Evolutionary conservation across 164 flowering plant genomes (phyloP), one percentile per base, ranked within the genome.

Genomic region (Malania oleifera): DNA sequence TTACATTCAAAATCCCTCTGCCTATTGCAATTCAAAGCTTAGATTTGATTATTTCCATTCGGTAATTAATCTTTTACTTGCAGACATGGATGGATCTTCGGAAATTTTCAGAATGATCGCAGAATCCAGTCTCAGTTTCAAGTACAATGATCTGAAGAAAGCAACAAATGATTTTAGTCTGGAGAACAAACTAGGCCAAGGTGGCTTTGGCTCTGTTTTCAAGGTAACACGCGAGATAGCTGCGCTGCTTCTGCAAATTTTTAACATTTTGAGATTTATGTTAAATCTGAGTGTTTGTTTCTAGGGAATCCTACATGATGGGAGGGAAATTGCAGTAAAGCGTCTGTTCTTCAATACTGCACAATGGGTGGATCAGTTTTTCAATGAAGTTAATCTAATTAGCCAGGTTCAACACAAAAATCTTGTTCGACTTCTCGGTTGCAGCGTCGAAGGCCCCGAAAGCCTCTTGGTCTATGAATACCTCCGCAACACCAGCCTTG

Each of bases 181-280:
- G 19, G 14, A 58, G 5, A 66, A 69, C 52, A 69, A 72, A 48
- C 63, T 75, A 26, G 79, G 79, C 39, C 72, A 75, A 41, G 79
- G 79, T 31, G 79, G 72, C 38, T 69, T 47, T 58, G 75, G 79
- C 38, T 66, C 59, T 41, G 79, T 75, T 27, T 72, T 44, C 53
- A 61, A 61, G 55, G 55, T 52, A 50, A 47, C 20, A 25, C 15
- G 52, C 14, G 14, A 40, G 15, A 44, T 3, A 44, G 15, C 19
- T 44, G 48, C 19, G 22, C 23, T 5, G 12, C 48, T 5, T 44
- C 12, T 5, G 19, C 48, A 5, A 13, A 5, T 44, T 4, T 5
- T 44, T 5, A 14, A 44, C 5, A 17, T 17, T 44, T 4, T 44
- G n/a, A 17, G 48, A 20, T 44, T 14, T 5, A 44, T 20, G 22